Base-by-base conservation (phyloP, 1,139 yeast genomes). In the Magnusiomyces tetraspermus region DNA sequence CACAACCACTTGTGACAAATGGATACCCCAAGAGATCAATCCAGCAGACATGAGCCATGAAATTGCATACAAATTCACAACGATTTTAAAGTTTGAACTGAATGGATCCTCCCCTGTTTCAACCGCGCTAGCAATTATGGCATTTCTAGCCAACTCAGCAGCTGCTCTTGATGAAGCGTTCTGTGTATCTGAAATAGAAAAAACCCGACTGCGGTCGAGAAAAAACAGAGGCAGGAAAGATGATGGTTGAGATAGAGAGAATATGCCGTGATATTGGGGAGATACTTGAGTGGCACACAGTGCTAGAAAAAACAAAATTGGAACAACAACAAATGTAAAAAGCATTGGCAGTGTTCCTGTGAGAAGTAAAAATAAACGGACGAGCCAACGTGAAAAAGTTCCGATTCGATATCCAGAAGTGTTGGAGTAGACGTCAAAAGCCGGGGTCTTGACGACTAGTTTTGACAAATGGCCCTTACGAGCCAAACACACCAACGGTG, bases 401-500 rank as follows among this genome's bases (percentile, higher is more conserved):
- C 42, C 42, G 3, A 38, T 24, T 3, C 24, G 21, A 15, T 38
- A 38, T 4, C 42, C 42, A 10, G 42, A 22, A 5, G 42, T 5
- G n/a, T 38, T 38, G 8, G 42, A 38, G 24, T 38, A 38, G 15
- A 38, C n/a, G 42, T 38, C 42, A 17, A 38, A 38, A 38, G 42
- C 17, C 3, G 42, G 24, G 8, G 42, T 38, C 8, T 24, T 22
- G 8, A 21, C 42, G 21, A 38, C 24, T 38, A 38, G 24, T 21
- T 38, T 17, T 5, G 24, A 38, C 5, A 5, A 19, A 6, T 38
- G 42, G 24, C 24, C 8, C 8, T 24, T 17, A 24, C 11, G 8
- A 6, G 42, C 42, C 24, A 38, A 21, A 4, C 42, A 5, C 3
- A 19, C 24, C 8, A 38, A 15, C 8, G 42, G 42, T 3, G n/a